Base-by-base conservation (phyloP, 768 basidiomycete species). In the Lactifluus hygrophoroides region DNA sequence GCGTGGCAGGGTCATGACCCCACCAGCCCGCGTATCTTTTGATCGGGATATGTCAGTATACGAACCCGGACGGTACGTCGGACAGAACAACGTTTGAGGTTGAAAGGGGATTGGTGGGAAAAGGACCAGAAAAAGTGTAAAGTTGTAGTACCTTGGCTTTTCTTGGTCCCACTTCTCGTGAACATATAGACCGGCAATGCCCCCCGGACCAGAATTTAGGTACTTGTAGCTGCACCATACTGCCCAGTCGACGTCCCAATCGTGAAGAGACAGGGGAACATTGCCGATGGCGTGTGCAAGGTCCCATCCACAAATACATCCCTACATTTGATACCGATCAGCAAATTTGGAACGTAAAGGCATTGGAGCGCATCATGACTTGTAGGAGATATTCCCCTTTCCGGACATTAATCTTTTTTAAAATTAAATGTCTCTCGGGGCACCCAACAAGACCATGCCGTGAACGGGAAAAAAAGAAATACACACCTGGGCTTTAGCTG, bases 151-250 rank as follows among this genome's bases (percentile, higher is more conserved):
- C 88, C 80, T 86, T 51, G 88, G 87, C 56, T 73, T 68, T 67
- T 81, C 73, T 43, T 73, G 47, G 64, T 86, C 77, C 89, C 89
- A 92, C 70, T 82, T 86, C 57, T 87, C 82, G 68, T 96, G 92
- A 10, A 95, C 76, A 67, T 85, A 99, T 56, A 94, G 76, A 5
- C 94, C 95, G n/a, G 83, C 96, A 58, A 98, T 94, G n/a, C 88
- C 92, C 21, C 95, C 95, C 11, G 96, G 94, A 5, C 95, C 92
- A 17, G 94, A 88, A 74, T 97, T 98, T 58, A 97, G 80, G 70
- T 97, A 99, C 74, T 90, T 98, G 80, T 98, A 99, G 32, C 93
- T 89, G 71, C 96, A 99, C 92, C 95, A 98, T 35, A 94, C 94
- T 3, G 95, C 96, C 69, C 97, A 98, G 71, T 99, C 96, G 65